Evolutionary conservation across 495 filamentous ascomycete genomes (phyloP), one percentile per base, ranked within the genome.

Genomic region (Sabuloglossum arenarium): DNA sequence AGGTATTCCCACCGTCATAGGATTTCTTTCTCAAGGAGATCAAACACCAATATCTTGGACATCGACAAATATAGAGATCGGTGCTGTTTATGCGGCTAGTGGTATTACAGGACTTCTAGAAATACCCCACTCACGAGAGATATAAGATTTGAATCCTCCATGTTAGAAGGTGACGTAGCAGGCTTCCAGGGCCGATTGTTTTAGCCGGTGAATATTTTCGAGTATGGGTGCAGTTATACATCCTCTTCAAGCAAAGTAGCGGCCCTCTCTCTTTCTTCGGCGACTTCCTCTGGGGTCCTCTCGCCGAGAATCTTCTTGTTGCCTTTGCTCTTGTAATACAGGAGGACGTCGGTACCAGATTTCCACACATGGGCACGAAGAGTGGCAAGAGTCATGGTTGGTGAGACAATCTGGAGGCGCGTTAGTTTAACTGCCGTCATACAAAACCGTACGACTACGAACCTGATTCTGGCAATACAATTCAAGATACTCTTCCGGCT

Each of bases 391-490:
- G 85, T 96, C 85, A 94, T 94, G 10, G 82, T 84, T 3, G 76
- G 73, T 16, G 75, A 70, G 24, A 85, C 70, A 53, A 78, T 59
- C 80, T 84, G 45, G 16, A 58, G 21, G 16, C 4, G 32, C 23
- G 19, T 56, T 30, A 56, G 55, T 0, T 56, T 12, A 25, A 27
- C 24, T 31, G n/a, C 21, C 5, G 27, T 9, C 55, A 9, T 27
- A 46, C 6, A 60, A 58, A 37, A 23, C 39, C 8, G 31, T 21
- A 55, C 14, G 27, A n/a, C 25, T 43, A 69, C 80, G 59, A 68
- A 94, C 90, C 73, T 84, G 85, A 43, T 86, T 82, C 65, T 96
- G 87, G 64, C 91, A 97, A 64, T 94, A 88, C 43, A 97, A 68
- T 65, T 97, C 91, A 51, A 97, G 71, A 67, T 93, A 93, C 62